Conservation (phyloP, 331 rosid species). For the Spiraea crenata region DNA sequence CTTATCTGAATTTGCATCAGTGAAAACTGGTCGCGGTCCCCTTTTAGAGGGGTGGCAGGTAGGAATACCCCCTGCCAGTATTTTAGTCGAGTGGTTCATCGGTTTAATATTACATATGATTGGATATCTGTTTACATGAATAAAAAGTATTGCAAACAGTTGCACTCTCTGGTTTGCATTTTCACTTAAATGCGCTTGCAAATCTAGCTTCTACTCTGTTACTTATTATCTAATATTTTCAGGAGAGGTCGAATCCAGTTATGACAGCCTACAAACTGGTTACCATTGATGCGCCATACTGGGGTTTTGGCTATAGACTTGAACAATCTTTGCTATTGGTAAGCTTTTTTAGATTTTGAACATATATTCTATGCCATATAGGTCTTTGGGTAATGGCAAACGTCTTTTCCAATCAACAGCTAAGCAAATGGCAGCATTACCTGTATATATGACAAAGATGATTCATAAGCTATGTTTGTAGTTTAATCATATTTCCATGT, state of each 20-base stretch:
- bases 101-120: background rate
- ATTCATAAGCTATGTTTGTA: background rate
- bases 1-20: constrained; percentile 34
- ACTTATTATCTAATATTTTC: constrained; percentile 1
- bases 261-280: constrained; percentile 54
- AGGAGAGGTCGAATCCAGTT: constrained; percentile 37
- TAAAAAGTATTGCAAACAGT: background rate
- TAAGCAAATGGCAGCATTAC: background rate
- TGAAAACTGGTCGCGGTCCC: constrained; percentile 42
- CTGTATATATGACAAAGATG: background rate
- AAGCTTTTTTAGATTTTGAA: constrained; percentile 6
- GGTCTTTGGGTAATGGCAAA: background rate
- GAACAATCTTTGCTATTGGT: constrained; percentile 46
- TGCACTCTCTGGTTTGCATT: constrained; percentile 17
- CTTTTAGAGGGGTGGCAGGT: constrained; percentile 53
- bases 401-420: background rate
- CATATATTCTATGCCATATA: background rate
- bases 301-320: constrained; percentile 48
- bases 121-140: background rate
- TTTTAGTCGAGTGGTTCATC: background rate
- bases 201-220: background rate
- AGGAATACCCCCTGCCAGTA: constrained; percentile 6
- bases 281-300: constrained; percentile 50
- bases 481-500: background rate
- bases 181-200: background rate